Conservation (phyloP, 306 rosid species). For the Luffa aegyptiaca region DNA sequence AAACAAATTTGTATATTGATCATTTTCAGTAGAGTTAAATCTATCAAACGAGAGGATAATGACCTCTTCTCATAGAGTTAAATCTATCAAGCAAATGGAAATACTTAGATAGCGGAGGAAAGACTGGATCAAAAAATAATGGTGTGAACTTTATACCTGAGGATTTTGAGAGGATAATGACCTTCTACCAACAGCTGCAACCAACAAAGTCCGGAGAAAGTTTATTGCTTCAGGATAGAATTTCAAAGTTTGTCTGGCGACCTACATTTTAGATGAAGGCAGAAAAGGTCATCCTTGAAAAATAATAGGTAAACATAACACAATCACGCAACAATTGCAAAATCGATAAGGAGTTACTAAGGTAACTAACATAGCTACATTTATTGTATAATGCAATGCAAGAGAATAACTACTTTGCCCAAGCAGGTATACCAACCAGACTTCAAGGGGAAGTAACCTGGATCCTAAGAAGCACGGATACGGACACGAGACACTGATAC, state of each 20-base stretch:
- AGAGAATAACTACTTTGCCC: background rate
- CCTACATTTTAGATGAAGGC: constrained; percentile 24
- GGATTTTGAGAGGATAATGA: constrained; percentile 29
- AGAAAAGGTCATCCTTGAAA: background rate
- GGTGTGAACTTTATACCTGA: constrained; percentile 36
- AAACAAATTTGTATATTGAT: constrained; percentile 1
- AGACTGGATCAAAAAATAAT: background rate
- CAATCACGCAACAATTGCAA: background rate
- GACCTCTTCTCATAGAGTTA: background rate
- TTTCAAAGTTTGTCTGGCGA: constrained; percentile 61
- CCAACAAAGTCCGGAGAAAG: constrained; percentile 50
- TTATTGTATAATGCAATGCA: background rate
- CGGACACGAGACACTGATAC: too few relatives aligned
- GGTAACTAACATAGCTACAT: background rate
- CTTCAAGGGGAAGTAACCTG: background rate
- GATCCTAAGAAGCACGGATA: too few relatives aligned
- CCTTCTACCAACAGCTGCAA: constrained; percentile 43
- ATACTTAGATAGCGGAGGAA: background rate
- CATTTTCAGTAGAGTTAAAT: constrained; percentile 8
- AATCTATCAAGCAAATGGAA: constrained; percentile 3
- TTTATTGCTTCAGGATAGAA: constrained; percentile 76
- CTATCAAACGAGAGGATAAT: too few relatives aligned
- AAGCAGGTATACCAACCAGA: background rate
- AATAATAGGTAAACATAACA: background rate
- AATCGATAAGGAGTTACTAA: background rate